These are phyloP conservation scores for Asterochloris erici DNA, from an alignment of 139 green algal genomes.

Conservation along the genomic window DNA sequence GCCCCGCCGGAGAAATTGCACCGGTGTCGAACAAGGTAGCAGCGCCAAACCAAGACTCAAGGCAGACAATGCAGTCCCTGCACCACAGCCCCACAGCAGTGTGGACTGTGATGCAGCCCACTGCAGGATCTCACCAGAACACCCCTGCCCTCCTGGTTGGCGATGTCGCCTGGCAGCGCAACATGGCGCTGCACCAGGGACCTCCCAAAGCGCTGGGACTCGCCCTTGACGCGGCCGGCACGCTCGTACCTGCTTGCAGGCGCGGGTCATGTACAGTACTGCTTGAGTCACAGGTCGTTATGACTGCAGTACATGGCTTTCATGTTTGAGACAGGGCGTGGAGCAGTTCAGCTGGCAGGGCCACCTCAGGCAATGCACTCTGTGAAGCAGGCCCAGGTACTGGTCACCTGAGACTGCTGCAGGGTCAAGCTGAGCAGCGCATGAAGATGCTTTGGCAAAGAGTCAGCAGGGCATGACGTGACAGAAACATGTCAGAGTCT, in stretches of 20 bases:
- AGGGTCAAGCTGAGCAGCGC: neutral
- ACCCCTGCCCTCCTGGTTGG: conserved; percentile 48
- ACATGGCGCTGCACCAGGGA: conserved; percentile 74
- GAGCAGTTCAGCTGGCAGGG: no score
- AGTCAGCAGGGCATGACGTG: neutral
- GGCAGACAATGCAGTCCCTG: neutral
- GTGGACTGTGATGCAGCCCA: neutral
- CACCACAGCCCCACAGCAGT: neutral
- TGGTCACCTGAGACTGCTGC: no score
- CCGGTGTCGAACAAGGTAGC: neutral
- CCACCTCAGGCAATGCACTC: no score
- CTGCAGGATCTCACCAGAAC: conserved; percentile 40
- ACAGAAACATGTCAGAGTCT: neutral
- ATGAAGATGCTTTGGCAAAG: neutral
- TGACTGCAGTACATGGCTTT: no score
- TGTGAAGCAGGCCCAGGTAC: no score
- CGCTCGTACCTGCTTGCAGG: conserved; percentile 35
- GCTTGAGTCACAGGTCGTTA: no score
- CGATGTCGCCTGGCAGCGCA: conserved; percentile 59
- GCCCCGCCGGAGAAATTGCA: neutral
- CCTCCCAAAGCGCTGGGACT: conserved; percentile 35
- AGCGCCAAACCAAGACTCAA: neutral
- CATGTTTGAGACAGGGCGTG: no score
- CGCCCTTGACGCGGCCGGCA: no score
- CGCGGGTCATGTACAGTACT: no score